Conservation (phyloP, 352 stramenopile species). For the Aphanomyces euteiches region DNA sequence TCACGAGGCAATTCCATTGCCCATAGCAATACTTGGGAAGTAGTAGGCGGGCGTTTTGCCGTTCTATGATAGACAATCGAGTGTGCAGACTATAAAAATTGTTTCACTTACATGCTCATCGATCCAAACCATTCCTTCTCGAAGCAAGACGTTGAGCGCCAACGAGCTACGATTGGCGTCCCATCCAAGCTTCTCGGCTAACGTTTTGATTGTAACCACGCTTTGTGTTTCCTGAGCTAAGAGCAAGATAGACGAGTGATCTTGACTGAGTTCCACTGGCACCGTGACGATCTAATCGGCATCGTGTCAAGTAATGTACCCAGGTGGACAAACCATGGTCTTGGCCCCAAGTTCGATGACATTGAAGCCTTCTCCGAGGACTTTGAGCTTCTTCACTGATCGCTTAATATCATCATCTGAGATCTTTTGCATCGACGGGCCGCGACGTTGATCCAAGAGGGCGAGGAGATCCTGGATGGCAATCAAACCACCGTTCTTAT, state of each 20-base stretch:
- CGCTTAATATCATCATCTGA: conserved; percentile 92
- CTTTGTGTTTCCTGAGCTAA: conserved; percentile 84
- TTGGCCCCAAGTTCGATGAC: conserved; percentile 89
- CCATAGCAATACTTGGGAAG: conserved; percentile 83
- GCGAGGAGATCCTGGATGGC: conserved; percentile 75
- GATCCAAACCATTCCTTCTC: conserved; percentile 96
- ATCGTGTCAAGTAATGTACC: not conserved
- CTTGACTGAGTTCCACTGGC: conserved; percentile 91
- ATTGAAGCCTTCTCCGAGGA: conserved; percentile 92
- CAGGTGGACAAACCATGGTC: conserved; percentile 66
- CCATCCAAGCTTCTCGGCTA: conserved; percentile 83
- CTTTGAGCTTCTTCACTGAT: conserved; percentile 92
- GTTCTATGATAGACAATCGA: conserved; percentile 31
- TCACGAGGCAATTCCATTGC: not conserved
- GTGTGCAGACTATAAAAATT: not conserved
- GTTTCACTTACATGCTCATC: conserved; percentile 75
- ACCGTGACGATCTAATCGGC: conserved; percentile 88
- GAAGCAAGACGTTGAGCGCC: conserved; percentile 87
- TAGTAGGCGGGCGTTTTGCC: conserved; percentile 72
- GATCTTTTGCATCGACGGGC: conserved; percentile 52
- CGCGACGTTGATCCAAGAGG: conserved; percentile 65
- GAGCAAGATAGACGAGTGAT: conserved; percentile 92
- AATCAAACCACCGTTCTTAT: conserved; percentile 81
- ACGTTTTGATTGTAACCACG: conserved; percentile 83
- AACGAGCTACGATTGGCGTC: conserved; percentile 89